phyloP scores from a whole-genome alignment of 768 basidiomycete species.

The Lyophyllum atratum region DNA sequence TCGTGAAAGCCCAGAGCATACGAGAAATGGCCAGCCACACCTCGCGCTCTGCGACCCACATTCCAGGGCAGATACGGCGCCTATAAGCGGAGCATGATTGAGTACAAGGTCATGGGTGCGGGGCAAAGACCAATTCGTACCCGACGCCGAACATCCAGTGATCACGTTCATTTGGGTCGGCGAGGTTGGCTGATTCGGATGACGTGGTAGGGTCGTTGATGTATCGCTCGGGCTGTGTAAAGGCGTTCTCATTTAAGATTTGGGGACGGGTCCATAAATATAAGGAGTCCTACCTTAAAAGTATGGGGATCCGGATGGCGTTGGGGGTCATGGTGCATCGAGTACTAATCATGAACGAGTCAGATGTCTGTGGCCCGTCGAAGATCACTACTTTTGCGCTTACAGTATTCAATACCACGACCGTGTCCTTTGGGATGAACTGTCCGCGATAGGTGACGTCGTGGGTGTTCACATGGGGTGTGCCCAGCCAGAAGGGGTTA shows the following conservation, averaged over 20 bases:
- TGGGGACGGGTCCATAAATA: not conserved
- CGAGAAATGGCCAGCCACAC: conserved; percentile 45
- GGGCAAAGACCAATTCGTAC: conserved; percentile 26
- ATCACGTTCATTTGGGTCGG: conserved; percentile 45
- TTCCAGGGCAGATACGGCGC: conserved; percentile 44
- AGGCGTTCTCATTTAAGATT: not conserved
- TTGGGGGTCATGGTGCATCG: conserved; percentile 35
- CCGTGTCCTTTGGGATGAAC: conserved; percentile 41
- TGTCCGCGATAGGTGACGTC: conserved; percentile 43
- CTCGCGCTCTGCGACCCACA: conserved; percentile 47
- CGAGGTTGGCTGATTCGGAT: conserved; percentile 44
- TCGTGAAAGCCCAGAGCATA: conserved; percentile 49
- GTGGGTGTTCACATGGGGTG: conserved; percentile 38
- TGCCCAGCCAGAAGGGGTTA: conserved; percentile 40
- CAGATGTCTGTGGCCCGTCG: conserved; percentile 16
- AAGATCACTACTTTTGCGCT: not conserved
- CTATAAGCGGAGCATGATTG: conserved; percentile 14
- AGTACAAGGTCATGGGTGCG: too few species aligned
- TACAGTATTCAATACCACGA: conserved; percentile 40
- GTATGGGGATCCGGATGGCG: conserved; percentile 41
- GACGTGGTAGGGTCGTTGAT: conserved; percentile 36
- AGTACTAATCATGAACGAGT: conserved; percentile 29
- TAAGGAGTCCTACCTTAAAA: conserved; percentile 25
- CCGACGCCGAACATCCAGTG: conserved; percentile 55
- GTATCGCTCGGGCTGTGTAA: conserved; percentile 44